Base-by-base conservation (phyloP, 2,329 filamentous ascomycete genomes). In the Ambrosiella cleistominuta region DNA sequence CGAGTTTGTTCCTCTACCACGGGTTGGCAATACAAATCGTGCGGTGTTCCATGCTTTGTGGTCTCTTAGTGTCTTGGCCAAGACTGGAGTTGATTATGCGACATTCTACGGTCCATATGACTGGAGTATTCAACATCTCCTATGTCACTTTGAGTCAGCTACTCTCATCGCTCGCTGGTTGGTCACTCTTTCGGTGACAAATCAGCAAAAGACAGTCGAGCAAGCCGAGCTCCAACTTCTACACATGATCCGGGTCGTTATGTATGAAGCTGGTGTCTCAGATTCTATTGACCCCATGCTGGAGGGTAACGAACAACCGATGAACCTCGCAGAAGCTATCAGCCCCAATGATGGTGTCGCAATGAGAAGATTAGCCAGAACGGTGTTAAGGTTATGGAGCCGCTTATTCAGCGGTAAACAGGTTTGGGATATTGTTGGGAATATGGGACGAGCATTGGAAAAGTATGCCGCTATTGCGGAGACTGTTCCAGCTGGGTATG, bases 31-130 rank as follows among this genome's bases (percentile, higher is more conserved):
- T 38, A 73, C 85, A 27, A 80, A 79, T 39, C 72, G 81, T 51
- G 83, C 82, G 0, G 77, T 86, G 0, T 75, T 84, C 36, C 83
- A 86, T 64, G 80, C 81, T 1, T 79, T 83, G 36, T 83, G 86
- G 65, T 82, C 83, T 0, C 70, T 87, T 40, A 82, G 81, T 2
- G 81, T 85, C 71, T 70, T 83, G 27, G 79, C 84, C 60, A 83
- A 82, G 65, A 72, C 75, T 12, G 79, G 79, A 0, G 78, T 82
- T 17, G 80, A 79, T 63, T 82, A 80, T 63, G 77, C 82, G 53
- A 78, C 79, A 47, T 74, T 77, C 62, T 78, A 78, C 4, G 81
- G 81, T 66, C 79, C 77, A 1, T 70, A 77, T 0, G 76, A 81
- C 65, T 81, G 79, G 79, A 81, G 78, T 64, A 80, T 82, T 64